Evolutionary conservation across 176 grass and related monocot species (phyloP).

Genomic region (Otatea glauca): DNA sequence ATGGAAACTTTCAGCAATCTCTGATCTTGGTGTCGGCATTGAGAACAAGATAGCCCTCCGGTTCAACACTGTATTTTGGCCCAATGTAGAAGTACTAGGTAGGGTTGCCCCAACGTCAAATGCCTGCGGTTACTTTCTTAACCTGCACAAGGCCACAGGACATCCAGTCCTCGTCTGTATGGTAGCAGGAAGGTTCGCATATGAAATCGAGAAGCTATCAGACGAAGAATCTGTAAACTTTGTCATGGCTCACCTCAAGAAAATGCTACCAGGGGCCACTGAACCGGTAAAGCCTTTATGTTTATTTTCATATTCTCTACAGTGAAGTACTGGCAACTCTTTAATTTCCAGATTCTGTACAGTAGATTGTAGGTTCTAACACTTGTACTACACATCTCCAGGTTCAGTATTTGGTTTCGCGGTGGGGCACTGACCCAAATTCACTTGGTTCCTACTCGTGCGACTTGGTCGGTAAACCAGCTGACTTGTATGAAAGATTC

Average conservation of each 20-base stretch:
- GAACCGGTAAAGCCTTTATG: conserved; percentile 58
- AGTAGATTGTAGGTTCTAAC: neutral
- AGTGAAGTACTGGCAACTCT: neutral
- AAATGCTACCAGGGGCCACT: conserved; percentile 78
- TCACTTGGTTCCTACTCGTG: conserved; percentile 92
- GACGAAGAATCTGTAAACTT: conserved; percentile 76
- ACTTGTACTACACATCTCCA: conserved; percentile 27
- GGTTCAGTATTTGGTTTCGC: conserved; percentile 87
- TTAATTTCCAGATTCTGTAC: neutral
- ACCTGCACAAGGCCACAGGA: conserved; percentile 93
- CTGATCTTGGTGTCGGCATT: conserved; percentile 81
- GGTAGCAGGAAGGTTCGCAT: conserved; percentile 88
- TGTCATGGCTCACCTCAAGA: conserved; percentile 84
- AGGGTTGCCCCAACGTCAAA: conserved; percentile 72
- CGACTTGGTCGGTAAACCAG: conserved; percentile 87
- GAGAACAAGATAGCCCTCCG: conserved; percentile 95
- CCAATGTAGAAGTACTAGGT: conserved; percentile 90
- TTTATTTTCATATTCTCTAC: neutral
- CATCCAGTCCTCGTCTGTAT: conserved; percentile 93
- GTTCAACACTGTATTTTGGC: conserved; percentile 87
- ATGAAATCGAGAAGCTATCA: conserved; percentile 89
- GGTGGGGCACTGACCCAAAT: conserved; percentile 86
- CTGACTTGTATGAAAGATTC: conserved; percentile 93
- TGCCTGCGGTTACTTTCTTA: conserved; percentile 94
- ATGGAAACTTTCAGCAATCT: conserved; percentile 86